These are phyloP conservation scores for Taphrina pruni DNA, from an alignment of 1,139 yeast genomes.

Conservation along the genomic window DNA sequence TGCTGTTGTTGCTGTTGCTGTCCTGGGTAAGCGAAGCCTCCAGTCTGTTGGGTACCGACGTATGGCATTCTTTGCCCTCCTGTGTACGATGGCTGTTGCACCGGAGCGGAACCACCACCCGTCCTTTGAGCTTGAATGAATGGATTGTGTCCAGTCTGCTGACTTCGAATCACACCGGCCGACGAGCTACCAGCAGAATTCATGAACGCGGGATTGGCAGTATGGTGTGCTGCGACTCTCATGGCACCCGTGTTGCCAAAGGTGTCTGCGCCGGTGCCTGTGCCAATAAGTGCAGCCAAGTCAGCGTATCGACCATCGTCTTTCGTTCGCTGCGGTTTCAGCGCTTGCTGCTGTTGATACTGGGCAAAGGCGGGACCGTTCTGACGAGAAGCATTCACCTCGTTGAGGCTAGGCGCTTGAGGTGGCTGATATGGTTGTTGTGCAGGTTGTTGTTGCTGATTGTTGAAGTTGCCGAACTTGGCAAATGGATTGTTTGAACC, in stretches of 20 bases:
- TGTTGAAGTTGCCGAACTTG: slow-evolving; percentile 49
- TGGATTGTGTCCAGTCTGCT: slow-evolving; percentile 43
- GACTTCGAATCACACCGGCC: slow-evolving; percentile 36
- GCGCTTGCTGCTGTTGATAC: slow-evolving; percentile 41
- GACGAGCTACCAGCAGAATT: slow-evolving; percentile 69
- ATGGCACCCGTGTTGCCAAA: slow-evolving; percentile 92
- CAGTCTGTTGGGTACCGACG: slow-evolving; percentile 39
- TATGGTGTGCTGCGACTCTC: slow-evolving; percentile 92
- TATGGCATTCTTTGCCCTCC: slow-evolving; percentile 24
- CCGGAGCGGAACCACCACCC: slow-evolving; percentile 32
- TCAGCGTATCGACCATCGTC: slow-evolving; percentile 61
- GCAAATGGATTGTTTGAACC: slow-evolving; percentile 95
- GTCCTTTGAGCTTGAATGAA: slow-evolving; percentile 38
- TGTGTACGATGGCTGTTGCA: slow-evolving; percentile 21
- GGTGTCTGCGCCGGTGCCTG: slow-evolving; percentile 85
- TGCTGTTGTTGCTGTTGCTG: slow-evolving; percentile 38
- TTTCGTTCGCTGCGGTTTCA: slow-evolving; percentile 18
- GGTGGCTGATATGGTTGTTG: slow-evolving; percentile 35
- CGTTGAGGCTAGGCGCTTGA: slow-evolving; percentile 30
- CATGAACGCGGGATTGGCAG: slow-evolving; percentile 72
- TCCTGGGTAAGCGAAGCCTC: slow-evolving; percentile 39
- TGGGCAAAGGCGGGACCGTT: slow-evolving; percentile 20
- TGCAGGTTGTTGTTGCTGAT: slow-evolving; percentile 1
- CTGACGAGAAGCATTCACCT: slow-evolving; percentile 19
- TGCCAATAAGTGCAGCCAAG: slow-evolving; percentile 75